Conservation (phyloP, 352 stramenopile species). For the Globisporangium paroecandrum region DNA sequence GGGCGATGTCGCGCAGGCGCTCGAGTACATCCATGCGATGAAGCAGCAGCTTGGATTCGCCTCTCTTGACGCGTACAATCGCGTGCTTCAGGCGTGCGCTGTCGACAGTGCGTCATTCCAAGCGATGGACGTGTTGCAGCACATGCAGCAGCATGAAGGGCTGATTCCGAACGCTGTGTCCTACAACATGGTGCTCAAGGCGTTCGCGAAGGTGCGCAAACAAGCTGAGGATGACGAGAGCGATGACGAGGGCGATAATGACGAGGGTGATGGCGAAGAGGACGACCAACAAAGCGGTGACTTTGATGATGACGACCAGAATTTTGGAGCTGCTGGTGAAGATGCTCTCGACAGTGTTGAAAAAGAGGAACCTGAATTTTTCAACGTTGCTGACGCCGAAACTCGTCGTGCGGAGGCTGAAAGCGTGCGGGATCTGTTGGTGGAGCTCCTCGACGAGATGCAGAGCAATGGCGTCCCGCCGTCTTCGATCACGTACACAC, state of each 20-base stretch:
- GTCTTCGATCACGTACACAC: conserved; percentile 27
- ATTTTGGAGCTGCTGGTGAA: not conserved
- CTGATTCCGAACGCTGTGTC: conserved; percentile 37
- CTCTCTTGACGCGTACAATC: conserved; percentile 48
- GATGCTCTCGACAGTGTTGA: conserved; percentile 5
- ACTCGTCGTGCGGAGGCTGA: not conserved
- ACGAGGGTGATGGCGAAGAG: conserved; percentile 19
- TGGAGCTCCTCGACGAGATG: conserved; percentile 36
- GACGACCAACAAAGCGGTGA: conserved; percentile 15
- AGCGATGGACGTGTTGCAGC: conserved; percentile 39
- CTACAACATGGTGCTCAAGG: conserved; percentile 58
- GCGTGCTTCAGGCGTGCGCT: conserved; percentile 53
- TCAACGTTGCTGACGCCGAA: not conserved
- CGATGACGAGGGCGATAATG: conserved; percentile 25
- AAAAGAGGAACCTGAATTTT: not conserved
- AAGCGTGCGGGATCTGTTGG: conserved; percentile 14
- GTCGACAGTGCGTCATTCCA: conserved; percentile 30
- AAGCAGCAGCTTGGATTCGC: conserved; percentile 37
- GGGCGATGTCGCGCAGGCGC: conserved; percentile 43
- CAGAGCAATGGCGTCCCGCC: conserved; percentile 10
- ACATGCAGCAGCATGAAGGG: conserved; percentile 30
- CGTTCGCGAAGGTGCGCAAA: conserved; percentile 32
- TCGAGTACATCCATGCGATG: conserved; percentile 39
- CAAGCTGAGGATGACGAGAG: conserved; percentile 19
- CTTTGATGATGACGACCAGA: conserved; percentile 1